Percentiles rank a stretch among this genome's conserved stretches.
Evolutionary conservation across 2,329 filamentous ascomycete genomes (phyloP).

Genomic region (Curvularia sp.): DNA sequence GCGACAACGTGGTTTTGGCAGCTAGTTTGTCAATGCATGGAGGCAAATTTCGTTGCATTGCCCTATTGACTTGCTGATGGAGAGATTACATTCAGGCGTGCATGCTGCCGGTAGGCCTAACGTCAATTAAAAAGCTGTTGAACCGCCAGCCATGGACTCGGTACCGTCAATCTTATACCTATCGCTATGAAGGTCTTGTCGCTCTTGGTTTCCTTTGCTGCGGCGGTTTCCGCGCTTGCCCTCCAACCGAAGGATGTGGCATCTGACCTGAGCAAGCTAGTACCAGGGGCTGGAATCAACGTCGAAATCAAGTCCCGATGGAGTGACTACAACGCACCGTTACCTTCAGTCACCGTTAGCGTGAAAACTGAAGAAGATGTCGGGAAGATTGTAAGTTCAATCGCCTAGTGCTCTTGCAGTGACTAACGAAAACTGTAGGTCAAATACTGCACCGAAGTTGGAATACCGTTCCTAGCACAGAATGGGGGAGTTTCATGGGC

Average conservation of each 20-base stretch:
- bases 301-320: slow-evolving; percentile 29
- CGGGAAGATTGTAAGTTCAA: slow-evolving; percentile 24
- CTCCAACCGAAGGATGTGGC: slow-evolving; percentile 20
- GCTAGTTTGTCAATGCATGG: not conserved
- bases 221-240: slow-evolving; percentile 22
- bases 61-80: not conserved
- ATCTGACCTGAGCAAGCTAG: slow-evolving; percentile 21
- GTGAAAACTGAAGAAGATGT: slow-evolving; percentile 32
- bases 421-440: slow-evolving; percentile 22
- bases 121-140: slow-evolving; percentile 12
- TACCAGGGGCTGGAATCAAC: slow-evolving; percentile 23
- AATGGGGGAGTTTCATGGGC: slow-evolving; percentile 41
- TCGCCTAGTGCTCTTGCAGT: not conserved
- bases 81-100: not conserved
- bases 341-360: slow-evolving; percentile 31
- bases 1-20: slow-evolving; percentile 1
- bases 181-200: slow-evolving; percentile 23
- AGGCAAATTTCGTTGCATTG: not conserved
- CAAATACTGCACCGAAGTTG: slow-evolving; percentile 29
- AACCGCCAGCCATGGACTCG: slow-evolving; percentile 7
- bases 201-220: slow-evolving; percentile 19
- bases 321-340: slow-evolving; percentile 31
- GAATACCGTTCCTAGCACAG: slow-evolving; percentile 37
- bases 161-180: slow-evolving; percentile 9
- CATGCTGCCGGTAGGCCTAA: slow-evolving; percentile 5